phyloP scores from a whole-genome alignment of 352 stramenopile species.

The Globisporangium nunn region DNA sequence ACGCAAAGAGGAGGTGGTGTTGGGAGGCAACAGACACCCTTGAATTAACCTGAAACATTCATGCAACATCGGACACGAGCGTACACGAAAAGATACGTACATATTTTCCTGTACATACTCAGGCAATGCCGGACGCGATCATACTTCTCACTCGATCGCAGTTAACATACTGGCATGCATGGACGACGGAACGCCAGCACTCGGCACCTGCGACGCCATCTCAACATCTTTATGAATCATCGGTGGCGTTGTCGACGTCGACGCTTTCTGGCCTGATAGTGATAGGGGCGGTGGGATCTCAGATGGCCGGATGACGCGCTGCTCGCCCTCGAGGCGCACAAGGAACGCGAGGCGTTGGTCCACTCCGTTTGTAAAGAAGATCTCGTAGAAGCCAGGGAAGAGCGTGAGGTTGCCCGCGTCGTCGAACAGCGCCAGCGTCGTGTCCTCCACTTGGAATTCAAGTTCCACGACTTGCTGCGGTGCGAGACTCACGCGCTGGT shows the following conservation, averaged over 20 bases:
- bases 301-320: conserved; percentile 40
- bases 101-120: too few species aligned
- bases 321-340: conserved; percentile 38
- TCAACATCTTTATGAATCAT: too few species aligned
- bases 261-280: not conserved
- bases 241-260: too few species aligned
- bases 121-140: not conserved
- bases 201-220: too few species aligned
- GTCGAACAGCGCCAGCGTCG: conserved; percentile 51
- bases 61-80: not conserved
- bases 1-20: too few species aligned
- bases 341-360: conserved; percentile 58
- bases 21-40: too few species aligned
- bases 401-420: conserved; percentile 41
- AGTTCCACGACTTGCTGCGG: conserved; percentile 29
- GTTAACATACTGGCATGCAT: not conserved
- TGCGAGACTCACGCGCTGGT: conserved; percentile 43
- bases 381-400: conserved; percentile 66
- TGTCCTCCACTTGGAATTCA: conserved; percentile 33
- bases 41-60: too few species aligned
- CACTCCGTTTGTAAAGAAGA: conserved; percentile 70
- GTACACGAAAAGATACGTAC: not conserved
- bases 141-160: conserved; percentile 7
- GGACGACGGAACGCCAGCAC: too few species aligned
- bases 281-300: conserved; percentile 2